A percentile compares a stretch with the other conserved stretches of the same genome.
Conservation (phyloP, 2,329 filamentous ascomycete genomes). For the Aspergillus ochraceoroseus region DNA sequence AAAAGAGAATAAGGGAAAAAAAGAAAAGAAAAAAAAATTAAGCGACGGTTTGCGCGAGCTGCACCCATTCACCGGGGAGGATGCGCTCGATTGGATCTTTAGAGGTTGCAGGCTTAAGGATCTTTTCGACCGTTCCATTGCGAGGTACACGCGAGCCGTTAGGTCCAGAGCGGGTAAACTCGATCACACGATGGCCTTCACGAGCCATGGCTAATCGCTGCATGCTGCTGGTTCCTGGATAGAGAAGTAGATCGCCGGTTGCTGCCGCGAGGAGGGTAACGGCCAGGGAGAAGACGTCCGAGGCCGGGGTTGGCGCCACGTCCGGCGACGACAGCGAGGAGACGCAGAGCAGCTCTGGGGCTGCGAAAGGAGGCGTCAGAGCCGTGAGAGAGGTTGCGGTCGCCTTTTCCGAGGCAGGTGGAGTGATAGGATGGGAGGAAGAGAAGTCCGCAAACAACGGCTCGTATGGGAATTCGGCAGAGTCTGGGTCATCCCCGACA, state of each 20-base stretch:
- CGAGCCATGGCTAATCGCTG: constrained; percentile 43
- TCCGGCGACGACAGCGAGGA: constrained; percentile 35
- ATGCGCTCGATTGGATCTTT: constrained; percentile 38
- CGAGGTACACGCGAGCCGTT: constrained; percentile 39
- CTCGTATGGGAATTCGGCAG: constrained; percentile 33
- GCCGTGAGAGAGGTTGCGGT: constrained; percentile 34
- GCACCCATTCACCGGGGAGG: constrained; percentile 31
- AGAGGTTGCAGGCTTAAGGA: constrained; percentile 37
- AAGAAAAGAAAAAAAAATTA: background rate
- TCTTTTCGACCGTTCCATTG: constrained; percentile 40
- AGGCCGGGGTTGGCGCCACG: constrained; percentile 35
- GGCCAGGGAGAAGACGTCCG: constrained; percentile 46
- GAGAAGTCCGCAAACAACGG: constrained; percentile 47
- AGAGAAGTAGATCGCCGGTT: constrained; percentile 44
- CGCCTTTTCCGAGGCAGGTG: constrained; percentile 14
- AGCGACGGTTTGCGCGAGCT: constrained; percentile 16
- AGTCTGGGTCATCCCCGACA: constrained; percentile 9
- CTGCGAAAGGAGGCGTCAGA: constrained; percentile 44
- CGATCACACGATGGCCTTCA: constrained; percentile 42
- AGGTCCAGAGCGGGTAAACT: constrained; percentile 37
- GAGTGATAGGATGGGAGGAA: constrained; percentile 31
- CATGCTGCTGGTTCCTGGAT: constrained; percentile 38
- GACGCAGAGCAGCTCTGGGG: constrained; percentile 42
- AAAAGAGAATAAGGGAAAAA: background rate
- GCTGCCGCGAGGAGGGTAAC: constrained; percentile 44